phyloP scores from a whole-genome alignment of 179 eudicot genomes.

The Camellia oleifera region DNA sequence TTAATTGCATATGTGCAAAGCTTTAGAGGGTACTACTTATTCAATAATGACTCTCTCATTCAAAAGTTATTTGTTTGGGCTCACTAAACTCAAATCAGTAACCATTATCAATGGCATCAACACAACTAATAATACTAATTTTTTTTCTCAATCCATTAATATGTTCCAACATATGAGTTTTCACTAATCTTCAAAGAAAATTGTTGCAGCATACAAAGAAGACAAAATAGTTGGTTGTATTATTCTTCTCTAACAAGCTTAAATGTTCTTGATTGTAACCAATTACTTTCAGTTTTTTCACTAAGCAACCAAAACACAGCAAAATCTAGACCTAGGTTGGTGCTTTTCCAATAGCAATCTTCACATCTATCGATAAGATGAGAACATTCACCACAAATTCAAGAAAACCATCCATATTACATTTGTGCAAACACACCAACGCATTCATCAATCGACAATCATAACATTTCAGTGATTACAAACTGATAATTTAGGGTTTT shows the following conservation, averaged over 20 bases:
- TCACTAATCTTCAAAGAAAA: neutral
- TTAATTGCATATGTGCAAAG: neutral
- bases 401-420: neutral
- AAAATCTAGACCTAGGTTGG: neutral
- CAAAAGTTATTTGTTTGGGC: no score
- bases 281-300: no score
- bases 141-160: no score
- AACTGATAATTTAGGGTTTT: neutral
- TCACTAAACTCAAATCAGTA: no score
- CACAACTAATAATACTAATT: no score
- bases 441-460: neutral
- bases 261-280: neutral
- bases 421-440: neutral
- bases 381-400: no score
- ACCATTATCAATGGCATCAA: no score
- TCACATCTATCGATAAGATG: no score
- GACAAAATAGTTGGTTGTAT: neutral
- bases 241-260: neutral
- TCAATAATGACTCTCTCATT: neutral
- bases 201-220: neutral
- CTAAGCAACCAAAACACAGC: neutral
- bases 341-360: neutral
- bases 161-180: neutral
- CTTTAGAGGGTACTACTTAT: neutral
- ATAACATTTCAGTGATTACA: neutral